Base-by-base conservation (phyloP, 2,329 filamentous ascomycete species). In the Verruconis gallopava region DNA sequence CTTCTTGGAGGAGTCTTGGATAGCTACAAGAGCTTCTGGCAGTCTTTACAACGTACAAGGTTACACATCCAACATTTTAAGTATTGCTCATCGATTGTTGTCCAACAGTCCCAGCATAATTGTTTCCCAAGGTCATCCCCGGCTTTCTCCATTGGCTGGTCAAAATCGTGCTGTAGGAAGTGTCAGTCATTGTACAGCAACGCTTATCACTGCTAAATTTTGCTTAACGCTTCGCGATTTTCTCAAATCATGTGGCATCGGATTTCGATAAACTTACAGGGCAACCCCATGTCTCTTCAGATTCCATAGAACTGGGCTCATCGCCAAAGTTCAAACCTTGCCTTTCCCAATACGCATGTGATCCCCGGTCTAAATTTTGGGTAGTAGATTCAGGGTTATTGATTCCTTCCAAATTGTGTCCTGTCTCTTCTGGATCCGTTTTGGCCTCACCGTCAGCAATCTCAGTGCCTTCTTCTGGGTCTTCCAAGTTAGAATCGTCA, bases 251-350 rank as follows among this genome's bases (percentile, higher is more conserved):
- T n/a, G n/a, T n/a, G n/a, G n/a, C n/a, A n/a, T n/a, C n/a, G n/a
- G 25, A 9, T 30, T 30, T 9, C 25, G 25, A 30, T n/a, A 30
- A 30, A 30, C 25, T 30, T n/a, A 30, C 25, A 9, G 25, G 6
- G n/a, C 25, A 30, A n/a, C 25, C 25, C 25, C 25, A 30, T 9
- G 9, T 30, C 25, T 30, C 25, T 30, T 30, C 25, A 9, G 9
- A 9, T 30, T 30, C 25, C 9, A 9, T 9, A 9, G 25, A 30
- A 9, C n/a, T 18, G 3, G 38, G 38, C 25, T 40, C 38, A 9
- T 21, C 25, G 12, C 38, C 38, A 18, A 40, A 40, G 19, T 40
- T 28, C 21, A 40, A 13, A 9, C 14, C 38, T 19, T 40, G 21
- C 6, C 4, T 4, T 21, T 40, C 38, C 38, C 38, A 40, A 18